Base-by-base conservation (phyloP, 768 basidiomycete genomes). In the Cubamyces sp. region DNA sequence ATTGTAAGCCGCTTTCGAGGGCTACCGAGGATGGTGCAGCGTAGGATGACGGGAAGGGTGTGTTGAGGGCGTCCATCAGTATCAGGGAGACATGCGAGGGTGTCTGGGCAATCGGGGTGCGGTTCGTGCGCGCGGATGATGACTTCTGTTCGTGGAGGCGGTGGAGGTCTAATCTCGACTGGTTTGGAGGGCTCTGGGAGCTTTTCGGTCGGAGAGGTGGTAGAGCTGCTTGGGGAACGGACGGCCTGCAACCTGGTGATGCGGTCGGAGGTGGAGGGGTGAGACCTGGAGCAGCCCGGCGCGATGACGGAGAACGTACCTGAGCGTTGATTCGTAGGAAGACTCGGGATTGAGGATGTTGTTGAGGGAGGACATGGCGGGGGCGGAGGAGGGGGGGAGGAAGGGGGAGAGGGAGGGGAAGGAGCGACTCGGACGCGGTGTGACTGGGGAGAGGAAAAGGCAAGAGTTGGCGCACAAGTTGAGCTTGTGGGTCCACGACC, bases 21-120 rank as follows among this genome's bases (percentile, higher is more conserved):
- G 70, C 88, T 90, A 42, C 91, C 91, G 49, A 93, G 77, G 68
- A 93, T 93, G 26, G 91, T 88, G 68, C 91, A 93, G 30, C 91
- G 87, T 52, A 93, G 79, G 72, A 93, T 93, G 60, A 92, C 87
- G 23, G 91, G 91, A 46, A 93, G 83, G 12, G 91, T 92, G 68
- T 93, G 91, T 66, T 92, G 90, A 55, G 91, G 91, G 64, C 90
- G 79, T 46, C 85, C 89, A 62, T 86, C 83, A 37, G 91, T 91
- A 71, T 93, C 87, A 40, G 89, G 90, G 46, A 92, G 81, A 74
- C 91, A 92, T 40, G 81, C 82, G 21, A 93, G 80, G 52, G 86
- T 86, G 72, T 92, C 86, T 34, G 91, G 91, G 67, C 91, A 93
- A 69, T 90, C 82, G 21, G 84, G 84, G 70, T 93, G 91, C n/a